Conservation (phyloP, 1,139 yeast species). For the Candida glucosophila region DNA sequence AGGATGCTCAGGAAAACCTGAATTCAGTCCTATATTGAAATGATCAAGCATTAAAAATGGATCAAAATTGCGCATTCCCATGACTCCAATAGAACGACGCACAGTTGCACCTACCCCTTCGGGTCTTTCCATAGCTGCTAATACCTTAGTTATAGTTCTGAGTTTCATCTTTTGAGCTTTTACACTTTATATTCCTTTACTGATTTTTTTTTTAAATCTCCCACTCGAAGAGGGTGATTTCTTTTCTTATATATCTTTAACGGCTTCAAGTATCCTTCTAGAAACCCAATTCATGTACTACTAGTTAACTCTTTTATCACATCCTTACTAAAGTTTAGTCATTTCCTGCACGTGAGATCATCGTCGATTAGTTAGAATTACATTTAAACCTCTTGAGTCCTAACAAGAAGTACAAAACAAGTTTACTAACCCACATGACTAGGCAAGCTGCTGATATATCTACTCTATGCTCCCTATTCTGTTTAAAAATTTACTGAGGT, state of each 20-base stretch:
- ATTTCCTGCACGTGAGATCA: too few relatives aligned
- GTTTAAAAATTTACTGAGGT: too few relatives aligned
- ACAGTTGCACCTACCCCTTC: slow-evolving; percentile 89
- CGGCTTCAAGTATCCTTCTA: neutral
- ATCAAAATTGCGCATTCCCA: slow-evolving; percentile 59
- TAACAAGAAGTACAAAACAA: too few relatives aligned
- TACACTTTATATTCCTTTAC: too few relatives aligned
- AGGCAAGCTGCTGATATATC: too few relatives aligned
- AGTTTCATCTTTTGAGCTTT: slow-evolving; percentile 5
- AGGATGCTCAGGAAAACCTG: slow-evolving; percentile 93
- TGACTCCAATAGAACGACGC: slow-evolving; percentile 71
- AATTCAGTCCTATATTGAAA: slow-evolving; percentile 40
- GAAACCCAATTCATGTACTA: neutral
- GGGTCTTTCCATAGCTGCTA: slow-evolving; percentile 64
- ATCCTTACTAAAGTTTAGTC: too few relatives aligned
- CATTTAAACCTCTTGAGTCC: too few relatives aligned
- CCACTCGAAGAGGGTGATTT: neutral
- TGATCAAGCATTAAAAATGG: slow-evolving; percentile 86
- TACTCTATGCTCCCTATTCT: too few relatives aligned
- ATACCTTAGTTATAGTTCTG: slow-evolving; percentile 51
- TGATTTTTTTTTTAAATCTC: too few relatives aligned
- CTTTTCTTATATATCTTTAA: neutral
- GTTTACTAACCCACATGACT: too few relatives aligned
- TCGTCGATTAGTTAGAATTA: too few relatives aligned
- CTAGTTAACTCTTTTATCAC: neutral